Percentiles rank a stretch among this genome's conserved stretches.
Evolutionary conservation across 23 red algal genomes (phyloP).

Genomic region (Gracilaria gracilis): DNA sequence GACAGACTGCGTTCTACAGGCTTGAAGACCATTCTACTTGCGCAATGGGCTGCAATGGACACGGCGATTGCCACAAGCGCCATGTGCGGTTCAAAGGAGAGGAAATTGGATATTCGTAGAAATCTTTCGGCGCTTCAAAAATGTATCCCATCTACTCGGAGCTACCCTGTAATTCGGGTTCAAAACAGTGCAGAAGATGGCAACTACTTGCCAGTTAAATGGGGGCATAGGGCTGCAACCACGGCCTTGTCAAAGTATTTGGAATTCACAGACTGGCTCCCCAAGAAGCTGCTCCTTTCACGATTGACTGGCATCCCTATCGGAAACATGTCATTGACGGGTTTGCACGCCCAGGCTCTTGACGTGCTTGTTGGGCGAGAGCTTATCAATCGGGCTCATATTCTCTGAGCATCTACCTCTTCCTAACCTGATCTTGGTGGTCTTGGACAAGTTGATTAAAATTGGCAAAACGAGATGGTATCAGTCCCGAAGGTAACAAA

Average conservation of each 20-base stretch:
- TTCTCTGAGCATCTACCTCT: conserved; percentile 62
- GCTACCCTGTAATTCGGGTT: conserved; percentile 70
- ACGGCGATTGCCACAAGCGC: conserved; percentile 14
- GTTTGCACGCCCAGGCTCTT: conserved; percentile 71
- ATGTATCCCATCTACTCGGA: conserved; percentile 38
- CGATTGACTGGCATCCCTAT: conserved; percentile 78
- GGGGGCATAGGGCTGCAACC: conserved; percentile 61
- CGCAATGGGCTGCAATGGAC: conserved; percentile 66
- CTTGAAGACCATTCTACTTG: conserved; percentile 44
- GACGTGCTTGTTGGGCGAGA: conserved; percentile 72
- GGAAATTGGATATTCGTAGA: background rate
- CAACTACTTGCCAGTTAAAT: conserved; percentile 72
- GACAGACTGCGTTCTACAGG: conserved; percentile 34
- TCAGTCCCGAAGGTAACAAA: conserved; percentile 58
- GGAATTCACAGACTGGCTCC: conserved; percentile 53
- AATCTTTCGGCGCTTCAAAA: conserved; percentile 36
- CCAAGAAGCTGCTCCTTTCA: conserved; percentile 51
- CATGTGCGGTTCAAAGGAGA: conserved; percentile 17
- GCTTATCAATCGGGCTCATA: conserved; percentile 63
- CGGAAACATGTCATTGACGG: conserved; percentile 71
- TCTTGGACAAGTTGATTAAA: conserved; percentile 68
- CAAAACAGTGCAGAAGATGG: conserved; percentile 57
- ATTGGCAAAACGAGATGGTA: conserved; percentile 52
- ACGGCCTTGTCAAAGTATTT: conserved; percentile 41
- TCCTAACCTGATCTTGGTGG: conserved; percentile 63